These are phyloP conservation scores for Perilla frutescens DNA, from an alignment of 257 asterid species.

Conservation along the genomic window DNA sequence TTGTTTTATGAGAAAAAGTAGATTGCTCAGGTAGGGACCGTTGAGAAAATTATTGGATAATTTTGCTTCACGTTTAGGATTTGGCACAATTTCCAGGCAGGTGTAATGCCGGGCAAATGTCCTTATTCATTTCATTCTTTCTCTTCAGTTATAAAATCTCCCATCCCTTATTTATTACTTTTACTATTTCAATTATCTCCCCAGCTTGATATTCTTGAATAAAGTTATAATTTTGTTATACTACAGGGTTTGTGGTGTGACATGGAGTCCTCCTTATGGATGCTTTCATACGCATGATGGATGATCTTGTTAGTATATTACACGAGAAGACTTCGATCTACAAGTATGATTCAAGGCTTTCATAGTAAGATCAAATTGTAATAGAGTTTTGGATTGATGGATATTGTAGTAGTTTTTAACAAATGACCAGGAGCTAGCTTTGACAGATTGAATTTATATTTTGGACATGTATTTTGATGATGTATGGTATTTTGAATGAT, in stretches of 20 bases:
- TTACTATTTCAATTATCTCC: background rate
- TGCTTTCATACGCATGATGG: slow-evolving; percentile 92
- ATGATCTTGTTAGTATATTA: slow-evolving; percentile 64
- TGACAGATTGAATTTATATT: too few relatives aligned
- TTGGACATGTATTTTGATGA: too few relatives aligned
- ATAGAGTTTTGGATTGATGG: too few relatives aligned
- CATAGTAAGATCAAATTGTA: too few relatives aligned
- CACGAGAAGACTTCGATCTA: too few relatives aligned
- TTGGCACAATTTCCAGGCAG: background rate
- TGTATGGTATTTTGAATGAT: too few relatives aligned
- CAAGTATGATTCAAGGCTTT: too few relatives aligned
- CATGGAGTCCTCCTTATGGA: slow-evolving; percentile 73
- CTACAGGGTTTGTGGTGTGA: slow-evolving; percentile 85
- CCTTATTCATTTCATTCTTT: background rate
- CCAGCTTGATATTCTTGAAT: background rate
- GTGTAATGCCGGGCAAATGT: background rate
- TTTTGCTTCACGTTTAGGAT: background rate
- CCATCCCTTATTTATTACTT: background rate
- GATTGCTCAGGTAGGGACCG: background rate
- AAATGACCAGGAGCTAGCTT: too few relatives aligned
- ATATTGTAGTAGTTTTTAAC: too few relatives aligned
- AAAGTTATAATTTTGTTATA: slow-evolving; percentile 12
- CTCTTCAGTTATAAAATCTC: background rate
- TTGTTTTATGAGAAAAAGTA: background rate
- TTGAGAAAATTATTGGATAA: background rate